Evolutionary conservation across 202 grass and related monocot species (phyloP).

Genomic region (Setaria italica): DNA sequence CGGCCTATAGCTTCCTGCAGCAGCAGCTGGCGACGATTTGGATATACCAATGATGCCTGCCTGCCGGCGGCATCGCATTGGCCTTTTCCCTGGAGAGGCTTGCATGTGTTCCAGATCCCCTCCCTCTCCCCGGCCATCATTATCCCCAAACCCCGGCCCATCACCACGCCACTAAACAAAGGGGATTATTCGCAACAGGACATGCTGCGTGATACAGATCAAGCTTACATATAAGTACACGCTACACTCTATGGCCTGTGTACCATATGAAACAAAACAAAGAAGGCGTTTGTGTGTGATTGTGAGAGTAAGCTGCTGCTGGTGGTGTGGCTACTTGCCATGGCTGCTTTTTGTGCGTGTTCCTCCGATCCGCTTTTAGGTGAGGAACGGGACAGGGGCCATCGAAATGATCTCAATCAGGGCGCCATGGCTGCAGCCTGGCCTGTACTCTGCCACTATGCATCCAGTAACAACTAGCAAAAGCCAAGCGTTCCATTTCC

Average conservation of each 20-base stretch:
- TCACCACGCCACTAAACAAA: conserved; percentile 42
- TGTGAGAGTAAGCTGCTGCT: not conserved
- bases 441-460: conserved; percentile 11
- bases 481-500: conserved; percentile 57
- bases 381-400: not conserved
- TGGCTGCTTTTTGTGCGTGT: conserved; percentile 41
- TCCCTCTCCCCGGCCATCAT: conserved; percentile 46
- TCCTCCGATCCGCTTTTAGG: conserved; percentile 34
- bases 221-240: not conserved
- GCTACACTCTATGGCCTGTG: not conserved
- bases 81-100: conserved; percentile 42
- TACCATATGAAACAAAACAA: not conserved
- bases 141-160: conserved; percentile 20
- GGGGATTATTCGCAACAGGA: conserved; percentile 3
- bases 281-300: not conserved
- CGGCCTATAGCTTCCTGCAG: not conserved
- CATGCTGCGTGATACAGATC: not conserved
- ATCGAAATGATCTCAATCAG: not conserved
- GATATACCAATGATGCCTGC: conserved; percentile 50
- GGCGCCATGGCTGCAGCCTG: not conserved
- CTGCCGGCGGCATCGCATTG: conserved; percentile 27
- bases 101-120: conserved; percentile 65
- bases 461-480: conserved; percentile 13
- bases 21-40: conserved; percentile 23
- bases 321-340: not conserved